Evolutionary conservation across 2,329 filamentous ascomycete species (phyloP).

Genomic region (Fusarium succisae): DNA sequence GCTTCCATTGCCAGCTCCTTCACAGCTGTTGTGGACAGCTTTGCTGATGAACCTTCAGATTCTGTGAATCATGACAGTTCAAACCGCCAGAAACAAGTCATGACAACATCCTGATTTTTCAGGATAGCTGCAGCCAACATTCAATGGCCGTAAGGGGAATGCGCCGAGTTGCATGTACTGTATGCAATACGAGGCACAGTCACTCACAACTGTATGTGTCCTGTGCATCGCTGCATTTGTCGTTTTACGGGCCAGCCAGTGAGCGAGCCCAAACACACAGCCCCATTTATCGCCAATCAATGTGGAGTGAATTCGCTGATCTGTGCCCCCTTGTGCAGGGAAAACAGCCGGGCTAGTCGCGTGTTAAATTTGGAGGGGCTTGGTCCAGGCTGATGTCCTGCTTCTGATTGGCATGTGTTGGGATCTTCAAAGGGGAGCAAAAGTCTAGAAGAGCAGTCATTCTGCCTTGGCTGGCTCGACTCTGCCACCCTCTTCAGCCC

Average conservation of each 20-base stretch:
- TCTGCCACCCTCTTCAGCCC: neutral
- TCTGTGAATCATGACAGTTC: too few relatives aligned
- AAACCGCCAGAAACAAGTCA: fast-evolving
- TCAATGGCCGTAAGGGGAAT: neutral
- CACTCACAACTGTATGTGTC: neutral
- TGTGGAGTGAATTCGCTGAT: neutral
- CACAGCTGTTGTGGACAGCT: neutral
- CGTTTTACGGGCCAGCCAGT: neutral
- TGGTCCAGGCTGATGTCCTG: neutral
- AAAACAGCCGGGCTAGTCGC: neutral
- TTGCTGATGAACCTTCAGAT: neutral
- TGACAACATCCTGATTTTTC: neutral
- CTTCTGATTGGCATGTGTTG: neutral
- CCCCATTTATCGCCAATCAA: neutral
- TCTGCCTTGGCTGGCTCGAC: neutral
- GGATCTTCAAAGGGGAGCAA: neutral
- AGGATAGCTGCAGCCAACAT: neutral
- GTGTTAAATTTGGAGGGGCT: constrained; percentile 3
- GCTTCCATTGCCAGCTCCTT: neutral
- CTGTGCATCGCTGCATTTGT: neutral
- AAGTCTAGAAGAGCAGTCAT: neutral
- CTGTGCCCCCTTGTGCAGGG: neutral
- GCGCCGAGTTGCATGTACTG: neutral
- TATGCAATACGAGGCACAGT: neutral
- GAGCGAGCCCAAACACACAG: neutral